Base-by-base conservation (phyloP, 768 basidiomycete species). In the Galerina marginata region DNA sequence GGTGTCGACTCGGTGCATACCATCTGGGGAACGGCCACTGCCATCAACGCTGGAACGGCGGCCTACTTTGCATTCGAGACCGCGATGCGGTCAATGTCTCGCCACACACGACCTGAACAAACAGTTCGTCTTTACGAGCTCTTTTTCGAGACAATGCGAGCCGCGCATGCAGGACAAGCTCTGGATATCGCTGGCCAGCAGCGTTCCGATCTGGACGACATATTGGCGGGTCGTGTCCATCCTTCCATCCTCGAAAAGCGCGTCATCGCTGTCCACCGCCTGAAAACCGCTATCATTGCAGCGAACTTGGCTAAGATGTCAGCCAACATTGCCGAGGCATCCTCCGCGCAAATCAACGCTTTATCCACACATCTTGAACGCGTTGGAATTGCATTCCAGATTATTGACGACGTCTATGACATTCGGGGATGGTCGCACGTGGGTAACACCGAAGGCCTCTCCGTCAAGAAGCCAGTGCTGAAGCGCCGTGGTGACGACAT, bases 21-120 rank as follows among this genome's bases (percentile, higher is more conserved):
- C 7, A 33, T 33, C 7, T 33, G 29, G 29, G 29, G 29, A 7
- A 33, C 29, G 4, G 29, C 29, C 29, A 33, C 51, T 1, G 51
- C 51, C 11, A 53, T 53, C 23, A 53, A 53, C 14, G 51, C 51
- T 6, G 51, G 51, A 12, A 15, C 36, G 29, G 51, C 39, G 5
- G 51, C 51, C n/a, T 53, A 40, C 38, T 53, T 53, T 9, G 39
- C 51, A 0, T 53, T 53, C 12, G 9, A 53, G 25, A 53, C 51
- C 1, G 20, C 51, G 12, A 1, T 53, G 3, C 38, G 29, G 10
- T 29, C 39, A 9, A 23, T 53, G 6, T 25, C 39, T 33, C 29
- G 29, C 3, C 4, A 42, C 9, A 26, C 39, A 15, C 3, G 23
- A 23, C 51, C 23, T 12, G 51, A 25, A 25, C 25, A 40, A 6